Conservation (phyloP, 2,329 filamentous ascomycete species). For the Stagonosporopsis cucurbitacearum region DNA sequence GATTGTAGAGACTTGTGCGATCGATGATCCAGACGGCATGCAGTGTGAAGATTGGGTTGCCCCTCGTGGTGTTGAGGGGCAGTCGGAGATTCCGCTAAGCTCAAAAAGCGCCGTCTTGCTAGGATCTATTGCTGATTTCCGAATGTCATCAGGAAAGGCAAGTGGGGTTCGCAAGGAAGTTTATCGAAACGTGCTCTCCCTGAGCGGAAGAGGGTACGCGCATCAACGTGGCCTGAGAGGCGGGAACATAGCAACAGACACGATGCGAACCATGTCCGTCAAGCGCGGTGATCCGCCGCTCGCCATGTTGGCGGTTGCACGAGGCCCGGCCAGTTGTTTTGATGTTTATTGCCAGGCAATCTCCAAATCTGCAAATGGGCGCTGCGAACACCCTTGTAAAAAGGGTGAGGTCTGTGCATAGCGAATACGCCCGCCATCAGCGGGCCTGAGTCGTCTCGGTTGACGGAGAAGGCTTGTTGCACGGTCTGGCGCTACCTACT, state of each 20-base stretch:
- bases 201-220: neutral
- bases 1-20: constrained; percentile 10
- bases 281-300: constrained; percentile 5
- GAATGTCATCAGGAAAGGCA: constrained; percentile 33
- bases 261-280: constrained; percentile 10
- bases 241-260: constrained; percentile 9
- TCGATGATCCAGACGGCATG: constrained; percentile 2
- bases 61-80: constrained; percentile 42
- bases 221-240: constrained; percentile 9
- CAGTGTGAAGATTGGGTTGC: constrained; percentile 7
- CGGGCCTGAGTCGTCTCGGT: constrained; percentile 27
- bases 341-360: constrained; percentile 29
- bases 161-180: constrained; percentile 32
- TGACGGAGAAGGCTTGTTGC: constrained; percentile 26
- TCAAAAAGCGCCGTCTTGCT: constrained; percentile 16
- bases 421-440: constrained; percentile 16
- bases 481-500: constrained; percentile 30
- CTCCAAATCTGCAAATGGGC: constrained; percentile 25
- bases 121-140: constrained; percentile 25
- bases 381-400: constrained; percentile 18
- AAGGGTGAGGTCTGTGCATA: constrained; percentile 24
- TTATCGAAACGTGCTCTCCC: constrained; percentile 23
- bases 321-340: constrained; percentile 15
- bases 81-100: constrained; percentile 19
- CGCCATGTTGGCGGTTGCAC: constrained; percentile 3